A percentile compares a stretch with the other conserved stretches of the same genome.
Conservation (phyloP, 768 basidiomycete species). For the Serendipita sp. region DNA sequence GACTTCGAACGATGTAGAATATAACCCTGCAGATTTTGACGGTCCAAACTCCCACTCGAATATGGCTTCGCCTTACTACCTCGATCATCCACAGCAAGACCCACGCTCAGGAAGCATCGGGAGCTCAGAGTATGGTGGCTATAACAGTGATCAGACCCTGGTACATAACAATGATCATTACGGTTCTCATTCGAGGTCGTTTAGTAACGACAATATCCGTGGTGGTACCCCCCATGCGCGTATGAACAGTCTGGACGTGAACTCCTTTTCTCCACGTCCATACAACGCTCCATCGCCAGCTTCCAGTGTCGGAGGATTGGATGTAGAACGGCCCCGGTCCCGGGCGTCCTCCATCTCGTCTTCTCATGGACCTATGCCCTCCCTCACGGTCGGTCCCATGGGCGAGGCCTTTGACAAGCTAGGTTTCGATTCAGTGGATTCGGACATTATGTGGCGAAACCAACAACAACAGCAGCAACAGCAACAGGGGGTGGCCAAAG, state of each 20-base stretch:
- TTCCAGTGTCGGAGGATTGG: slow-evolving; percentile 1
- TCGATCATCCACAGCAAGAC: not conserved
- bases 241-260: slow-evolving; percentile 4
- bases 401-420: slow-evolving; percentile 4
- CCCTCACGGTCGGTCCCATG: slow-evolving; percentile 1
- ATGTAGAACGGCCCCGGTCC: slow-evolving; percentile 1
- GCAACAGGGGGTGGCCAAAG: slow-evolving; percentile 22
- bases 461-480: not conserved
- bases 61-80: not conserved
- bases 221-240: not conserved
- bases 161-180: not conserved
- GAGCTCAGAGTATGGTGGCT: not conserved
- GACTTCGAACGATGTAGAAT: not conserved
- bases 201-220: not conserved
- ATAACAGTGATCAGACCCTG: not conserved
- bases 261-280: slow-evolving; percentile 1
- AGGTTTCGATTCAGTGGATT: not conserved
- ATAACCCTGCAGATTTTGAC: slow-evolving; percentile 5
- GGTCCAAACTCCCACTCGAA: not conserved
- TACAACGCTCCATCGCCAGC: not conserved
- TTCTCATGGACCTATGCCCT: slow-evolving; percentile 22
- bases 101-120: not conserved
- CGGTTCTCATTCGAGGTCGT: not conserved
- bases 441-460: not conserved
- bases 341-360: slow-evolving; percentile 58